phyloP scores from a whole-genome alignment of 441 rosid genomes.

The Brassica hybrid region DNA sequence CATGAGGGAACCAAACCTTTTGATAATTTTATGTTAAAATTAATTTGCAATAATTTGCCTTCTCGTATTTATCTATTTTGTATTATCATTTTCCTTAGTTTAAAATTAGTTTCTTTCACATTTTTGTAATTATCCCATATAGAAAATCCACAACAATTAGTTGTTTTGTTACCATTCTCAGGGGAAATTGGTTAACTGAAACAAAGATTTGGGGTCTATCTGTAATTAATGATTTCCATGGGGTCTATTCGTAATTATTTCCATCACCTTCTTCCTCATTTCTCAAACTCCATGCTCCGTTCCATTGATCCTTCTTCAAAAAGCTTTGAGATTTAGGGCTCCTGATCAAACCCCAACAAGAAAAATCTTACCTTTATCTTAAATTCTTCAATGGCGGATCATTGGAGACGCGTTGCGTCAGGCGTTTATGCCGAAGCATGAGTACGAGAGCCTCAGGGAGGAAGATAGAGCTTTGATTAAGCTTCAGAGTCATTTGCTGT shows the following conservation, averaged over 20 bases:
- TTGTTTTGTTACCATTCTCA: neutral
- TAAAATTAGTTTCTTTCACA: too few species aligned
- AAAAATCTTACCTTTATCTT: neutral
- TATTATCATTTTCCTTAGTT: too few species aligned
- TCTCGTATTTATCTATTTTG: neutral
- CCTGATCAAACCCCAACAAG: too few species aligned
- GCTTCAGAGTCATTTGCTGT: constrained; percentile 63
- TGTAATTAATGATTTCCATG: constrained; percentile 5
- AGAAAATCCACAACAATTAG: too few species aligned
- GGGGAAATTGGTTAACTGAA: neutral
- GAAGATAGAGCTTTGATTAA: constrained; percentile 82
- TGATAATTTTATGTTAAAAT: neutral
- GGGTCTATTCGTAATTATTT: too few species aligned
- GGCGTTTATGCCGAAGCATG: constrained; percentile 88
- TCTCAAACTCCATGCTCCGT: neutral
- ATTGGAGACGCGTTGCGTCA: constrained; percentile 84
- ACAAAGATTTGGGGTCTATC: constrained; percentile 17
- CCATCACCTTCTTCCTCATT: neutral
- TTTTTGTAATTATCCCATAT: too few species aligned
- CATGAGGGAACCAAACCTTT: neutral
- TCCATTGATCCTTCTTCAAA: neutral
- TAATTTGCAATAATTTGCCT: neutral
- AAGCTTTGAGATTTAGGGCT: too few species aligned
- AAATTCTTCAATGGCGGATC: constrained; percentile 57
- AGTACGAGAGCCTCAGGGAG: constrained; percentile 77